Base-by-base conservation (phyloP, 306 rosid species). In the Ziziphus jujuba region DNA sequence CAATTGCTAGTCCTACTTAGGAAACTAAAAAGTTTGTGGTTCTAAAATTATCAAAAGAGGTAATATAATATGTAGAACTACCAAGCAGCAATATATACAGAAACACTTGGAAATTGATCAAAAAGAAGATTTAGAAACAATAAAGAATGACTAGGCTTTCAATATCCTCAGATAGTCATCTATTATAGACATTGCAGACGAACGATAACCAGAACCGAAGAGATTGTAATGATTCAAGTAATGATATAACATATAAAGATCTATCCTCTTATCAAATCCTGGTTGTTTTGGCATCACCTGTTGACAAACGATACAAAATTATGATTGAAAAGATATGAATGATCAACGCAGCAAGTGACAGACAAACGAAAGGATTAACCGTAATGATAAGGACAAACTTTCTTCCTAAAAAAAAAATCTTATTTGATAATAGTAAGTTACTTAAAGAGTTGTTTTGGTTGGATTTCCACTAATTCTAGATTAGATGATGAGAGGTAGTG, bases 281-380 rank as follows among this genome's bases (percentile, higher is more conserved):
- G 87, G 86, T 47, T 90, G 98, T 64, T 93, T 93, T 33, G 96
- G 96, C 77, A 88, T 90, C 69, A 90, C 96, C 98, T 93, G 82
- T 5, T 70, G 24, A 77, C 2, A 36, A 47, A 1, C 17, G 23
- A 52, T 24, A 34, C 6, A 20, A 40, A 19, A 54, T 35, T 28
- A 61, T 53, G 34, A 53, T 6, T 14, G 14, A 62, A 43, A 17
- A 57, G 6, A 25, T 21, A 17, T 36, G 43, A 36, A 36, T 7
- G 43, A 36, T 36, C 6, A 36, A 36, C n/a, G n/a, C n/a, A n/a
- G n/a, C n/a, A n/a, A n/a, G n/a, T n/a, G n/a, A n/a, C n/a, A n/a
- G n/a, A n/a, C n/a, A n/a, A n/a, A n/a, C n/a, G n/a, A n/a, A n/a
- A n/a, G n/a, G n/a, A n/a, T n/a, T n/a, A n/a, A n/a, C n/a, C n/a